Percentiles rank a stretch among this genome's conserved stretches.
These are phyloP conservation scores for Oryza meridionalis DNA, from an alignment of 176 grass and related monocot genomes.

Conservation along the genomic window DNA sequence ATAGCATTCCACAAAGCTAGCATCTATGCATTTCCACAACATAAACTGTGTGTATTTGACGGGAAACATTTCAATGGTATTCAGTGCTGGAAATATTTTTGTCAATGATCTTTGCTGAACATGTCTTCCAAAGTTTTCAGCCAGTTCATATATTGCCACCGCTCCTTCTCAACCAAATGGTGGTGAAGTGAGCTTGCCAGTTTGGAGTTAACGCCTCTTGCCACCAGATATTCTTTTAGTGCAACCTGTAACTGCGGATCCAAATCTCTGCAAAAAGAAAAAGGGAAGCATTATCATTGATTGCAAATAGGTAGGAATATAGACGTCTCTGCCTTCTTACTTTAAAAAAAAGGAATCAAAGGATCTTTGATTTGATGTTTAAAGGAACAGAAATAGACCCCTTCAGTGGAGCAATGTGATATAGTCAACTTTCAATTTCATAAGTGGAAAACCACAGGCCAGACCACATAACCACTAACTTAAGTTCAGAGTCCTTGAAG, in stretches of 20 bases:
- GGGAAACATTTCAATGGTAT: neutral
- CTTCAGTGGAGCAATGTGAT: neutral
- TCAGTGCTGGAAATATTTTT: neutral
- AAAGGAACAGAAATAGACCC: neutral
- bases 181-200: slow-evolving; percentile 50
- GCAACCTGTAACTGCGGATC: slow-evolving; percentile 55
- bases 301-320: neutral
- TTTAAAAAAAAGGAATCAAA: neutral
- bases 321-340: too few relatives aligned
- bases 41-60: neutral
- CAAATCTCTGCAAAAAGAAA: slow-evolving; percentile 51
- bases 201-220: slow-evolving; percentile 54
- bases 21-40: neutral
- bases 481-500: too few relatives aligned
- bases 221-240: slow-evolving; percentile 53
- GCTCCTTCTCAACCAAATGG: slow-evolving; percentile 69
- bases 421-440: neutral
- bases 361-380: neutral
- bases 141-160: slow-evolving; percentile 62
- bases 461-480: too few relatives aligned
- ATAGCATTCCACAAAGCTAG: neutral
- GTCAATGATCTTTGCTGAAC: slow-evolving; percentile 38
- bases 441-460: too few relatives aligned
- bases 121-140: slow-evolving; percentile 35
- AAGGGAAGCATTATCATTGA: slow-evolving; percentile 9